Conservation (phyloP, 2,329 filamentous ascomycete genomes). For the Microcera coccophila region DNA sequence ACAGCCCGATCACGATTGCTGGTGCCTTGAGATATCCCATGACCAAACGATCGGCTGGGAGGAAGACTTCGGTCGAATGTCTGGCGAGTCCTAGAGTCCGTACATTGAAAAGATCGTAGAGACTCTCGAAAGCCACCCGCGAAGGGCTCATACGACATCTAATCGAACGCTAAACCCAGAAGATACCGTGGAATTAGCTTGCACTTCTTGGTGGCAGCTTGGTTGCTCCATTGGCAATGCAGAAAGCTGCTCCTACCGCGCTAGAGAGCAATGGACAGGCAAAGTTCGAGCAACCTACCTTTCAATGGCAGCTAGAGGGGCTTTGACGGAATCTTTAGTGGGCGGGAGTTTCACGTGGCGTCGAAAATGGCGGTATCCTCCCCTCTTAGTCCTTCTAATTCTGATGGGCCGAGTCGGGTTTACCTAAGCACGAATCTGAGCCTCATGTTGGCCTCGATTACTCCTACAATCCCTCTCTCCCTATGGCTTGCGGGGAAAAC, state of each 20-base stretch:
- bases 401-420: neutral
- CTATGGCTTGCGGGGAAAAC: slow-evolving; percentile 17
- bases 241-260: slow-evolving; percentile 23
- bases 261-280: slow-evolving; percentile 25
- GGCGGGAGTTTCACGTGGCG: slow-evolving; percentile 18
- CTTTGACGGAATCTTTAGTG: slow-evolving; percentile 30
- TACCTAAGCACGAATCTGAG: slow-evolving; percentile 11
- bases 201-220: slow-evolving; percentile 28
- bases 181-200: slow-evolving; percentile 18
- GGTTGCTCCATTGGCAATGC: slow-evolving; percentile 28
- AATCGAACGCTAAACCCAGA: slow-evolving; percentile 16
- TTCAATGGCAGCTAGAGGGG: slow-evolving; percentile 31
- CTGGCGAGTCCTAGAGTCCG: slow-evolving; percentile 22
- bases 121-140: slow-evolving; percentile 25
- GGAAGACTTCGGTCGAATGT: slow-evolving; percentile 22
- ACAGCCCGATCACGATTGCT: slow-evolving; percentile 27
- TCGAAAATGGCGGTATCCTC: neutral
- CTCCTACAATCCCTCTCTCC: slow-evolving; percentile 13
- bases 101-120: slow-evolving; percentile 30
- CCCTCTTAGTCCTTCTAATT: neutral
- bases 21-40: slow-evolving; percentile 28
- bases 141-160: slow-evolving; percentile 18
- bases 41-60: slow-evolving; percentile 32
- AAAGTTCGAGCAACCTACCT: slow-evolving; percentile 6
- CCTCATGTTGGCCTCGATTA: slow-evolving; percentile 22